A percentile compares a stretch with the other conserved stretches of the same genome.
Conservation (phyloP, 768 basidiomycete species). For the Russula earlei region DNA sequence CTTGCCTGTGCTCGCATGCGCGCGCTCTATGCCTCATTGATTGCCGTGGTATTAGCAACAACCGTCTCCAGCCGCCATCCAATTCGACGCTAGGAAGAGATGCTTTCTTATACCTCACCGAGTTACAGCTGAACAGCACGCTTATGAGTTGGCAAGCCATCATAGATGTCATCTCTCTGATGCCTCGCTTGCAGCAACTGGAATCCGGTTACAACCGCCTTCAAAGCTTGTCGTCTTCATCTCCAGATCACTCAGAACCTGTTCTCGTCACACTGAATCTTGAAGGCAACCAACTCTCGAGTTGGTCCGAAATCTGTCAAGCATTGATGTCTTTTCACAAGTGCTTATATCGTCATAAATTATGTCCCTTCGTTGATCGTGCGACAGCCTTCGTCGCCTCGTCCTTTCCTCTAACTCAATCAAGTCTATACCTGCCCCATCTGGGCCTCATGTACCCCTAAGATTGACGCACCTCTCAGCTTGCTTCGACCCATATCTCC, state of each 20-base stretch:
- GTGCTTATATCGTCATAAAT: background rate
- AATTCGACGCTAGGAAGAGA: conserved; percentile 25
- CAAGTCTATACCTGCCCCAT: conserved; percentile 25
- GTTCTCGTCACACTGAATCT: conserved; percentile 50
- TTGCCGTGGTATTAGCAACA: conserved; percentile 29
- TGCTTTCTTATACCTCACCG: conserved; percentile 45
- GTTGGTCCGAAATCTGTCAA: conserved; percentile 45
- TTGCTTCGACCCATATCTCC: conserved; percentile 51
- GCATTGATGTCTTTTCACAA: conserved; percentile 22
- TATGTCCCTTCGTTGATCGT: conserved; percentile 1
- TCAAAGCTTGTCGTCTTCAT: conserved; percentile 23
- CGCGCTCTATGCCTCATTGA: conserved; percentile 10
- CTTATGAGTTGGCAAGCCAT: conserved; percentile 66
- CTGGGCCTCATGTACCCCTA: conserved; percentile 22
- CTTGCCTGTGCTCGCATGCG: conserved; percentile 16
- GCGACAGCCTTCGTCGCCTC: conserved; percentile 49
- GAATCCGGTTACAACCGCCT: conserved; percentile 70
- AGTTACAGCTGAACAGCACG: conserved; percentile 69
- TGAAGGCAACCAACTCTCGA: conserved; percentile 51
- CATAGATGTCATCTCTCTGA: conserved; percentile 36
- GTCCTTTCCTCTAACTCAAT: conserved; percentile 59
- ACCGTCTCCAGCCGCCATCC: conserved; percentile 45
- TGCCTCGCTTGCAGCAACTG: conserved; percentile 45
- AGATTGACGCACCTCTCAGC: conserved; percentile 48
- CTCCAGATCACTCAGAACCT: conserved; percentile 6